Evolutionary conservation across 176 grass and related monocot species (phyloP).

Genomic region (Canna indica): DNA sequence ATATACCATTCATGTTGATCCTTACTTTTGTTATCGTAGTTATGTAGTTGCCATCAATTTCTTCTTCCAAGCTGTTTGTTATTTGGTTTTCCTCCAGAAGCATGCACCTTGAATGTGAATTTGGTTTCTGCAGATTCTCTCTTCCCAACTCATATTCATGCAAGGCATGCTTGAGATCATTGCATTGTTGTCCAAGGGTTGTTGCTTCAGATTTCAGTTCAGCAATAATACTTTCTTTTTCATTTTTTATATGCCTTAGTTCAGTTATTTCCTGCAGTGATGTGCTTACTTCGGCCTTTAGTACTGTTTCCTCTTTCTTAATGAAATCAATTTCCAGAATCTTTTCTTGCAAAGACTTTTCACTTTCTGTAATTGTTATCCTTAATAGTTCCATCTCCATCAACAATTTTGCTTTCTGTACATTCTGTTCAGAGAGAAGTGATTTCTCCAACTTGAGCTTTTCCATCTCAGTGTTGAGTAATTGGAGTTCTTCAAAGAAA

Average conservation of each 20-base stretch:
- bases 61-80: neutral
- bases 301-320: constrained; percentile 32
- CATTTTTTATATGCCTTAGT: constrained; percentile 32
- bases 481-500: constrained; percentile 49
- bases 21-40: neutral
- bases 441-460: constrained; percentile 51
- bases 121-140: neutral
- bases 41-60: neutral
- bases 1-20: neutral
- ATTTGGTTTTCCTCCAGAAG: neutral
- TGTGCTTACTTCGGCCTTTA: constrained; percentile 40
- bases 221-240: constrained; percentile 39
- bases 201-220: constrained; percentile 46
- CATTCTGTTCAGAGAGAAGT: constrained; percentile 30
- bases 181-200: constrained; percentile 41
- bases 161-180: neutral
- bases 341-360: constrained; percentile 43
- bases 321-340: constrained; percentile 47
- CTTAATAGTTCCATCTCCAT: constrained; percentile 14
- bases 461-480: constrained; percentile 41
- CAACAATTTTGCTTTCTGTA: constrained; percentile 48
- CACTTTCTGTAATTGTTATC: constrained; percentile 30
- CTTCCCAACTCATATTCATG: constrained; percentile 1
- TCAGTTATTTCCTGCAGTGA: constrained; percentile 38
- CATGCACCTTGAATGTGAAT: neutral